These are phyloP conservation scores for Ogataea pini DNA, from an alignment of 805 yeast genomes.

Conservation along the genomic window DNA sequence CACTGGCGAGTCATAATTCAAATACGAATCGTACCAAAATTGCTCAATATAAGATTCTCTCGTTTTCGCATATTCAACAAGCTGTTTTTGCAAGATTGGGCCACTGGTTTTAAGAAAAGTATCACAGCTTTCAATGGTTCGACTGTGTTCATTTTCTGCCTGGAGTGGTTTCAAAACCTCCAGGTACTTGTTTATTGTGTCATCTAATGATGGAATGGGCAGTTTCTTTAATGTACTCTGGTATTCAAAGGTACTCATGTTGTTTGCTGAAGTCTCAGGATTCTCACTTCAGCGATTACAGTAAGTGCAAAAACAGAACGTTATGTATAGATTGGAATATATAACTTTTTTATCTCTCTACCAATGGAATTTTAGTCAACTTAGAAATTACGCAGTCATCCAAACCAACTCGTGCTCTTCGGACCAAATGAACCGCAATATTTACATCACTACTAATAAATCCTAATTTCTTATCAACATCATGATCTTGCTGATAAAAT, in stretches of 20 bases:
- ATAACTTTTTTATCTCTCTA: background rate
- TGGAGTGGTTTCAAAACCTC: slow-evolving; percentile 77
- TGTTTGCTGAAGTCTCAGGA: too few species aligned
- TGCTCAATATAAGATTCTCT: slow-evolving; percentile 86
- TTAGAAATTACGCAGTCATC: background rate
- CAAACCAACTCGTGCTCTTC: background rate
- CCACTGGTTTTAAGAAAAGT: slow-evolving; percentile 56
- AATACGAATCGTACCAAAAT: slow-evolving; percentile 90
- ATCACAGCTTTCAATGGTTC: slow-evolving; percentile 59
- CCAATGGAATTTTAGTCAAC: too few species aligned
- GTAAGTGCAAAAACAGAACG: background rate
- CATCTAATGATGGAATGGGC: slow-evolving; percentile 77
- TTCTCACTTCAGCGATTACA: too few species aligned
- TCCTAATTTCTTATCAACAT: background rate
- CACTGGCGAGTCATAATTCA: slow-evolving; percentile 84
- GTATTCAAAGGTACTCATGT: slow-evolving; percentile 50
- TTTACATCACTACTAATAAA: background rate
- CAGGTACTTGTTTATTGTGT: slow-evolving; percentile 67
- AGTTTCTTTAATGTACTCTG: slow-evolving; percentile 63
- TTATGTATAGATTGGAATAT: background rate
- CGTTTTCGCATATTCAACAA: slow-evolving; percentile 60
- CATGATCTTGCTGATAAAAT: background rate
- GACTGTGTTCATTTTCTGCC: slow-evolving; percentile 65
- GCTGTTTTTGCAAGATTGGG: slow-evolving; percentile 59
- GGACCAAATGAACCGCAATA: background rate